Conservation (phyloP, 129 eudicot genomes). For the Glebionis coronaria region DNA sequence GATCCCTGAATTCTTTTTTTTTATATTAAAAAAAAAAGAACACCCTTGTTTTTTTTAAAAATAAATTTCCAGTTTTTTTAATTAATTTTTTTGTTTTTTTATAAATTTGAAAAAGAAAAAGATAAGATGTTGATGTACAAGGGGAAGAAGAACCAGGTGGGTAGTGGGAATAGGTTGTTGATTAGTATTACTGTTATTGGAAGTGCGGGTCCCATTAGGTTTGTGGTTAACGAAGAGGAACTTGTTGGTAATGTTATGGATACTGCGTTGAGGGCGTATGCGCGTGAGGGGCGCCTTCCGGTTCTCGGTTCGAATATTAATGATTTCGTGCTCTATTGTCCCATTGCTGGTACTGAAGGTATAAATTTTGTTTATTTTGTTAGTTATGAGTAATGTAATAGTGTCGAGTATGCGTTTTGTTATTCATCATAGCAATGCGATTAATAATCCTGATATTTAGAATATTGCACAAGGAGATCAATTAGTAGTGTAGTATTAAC, state of each 20-base stretch:
- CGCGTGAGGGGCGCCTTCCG: slow-evolving; percentile 80
- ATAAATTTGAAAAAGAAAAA: slow-evolving; percentile 12
- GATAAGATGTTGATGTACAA: slow-evolving; percentile 59
- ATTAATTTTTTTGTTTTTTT: slow-evolving; percentile 3
- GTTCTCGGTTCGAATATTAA: slow-evolving; percentile 71
- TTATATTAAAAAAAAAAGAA: background rate
- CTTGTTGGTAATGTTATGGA: slow-evolving; percentile 69
- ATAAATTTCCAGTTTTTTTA: background rate
- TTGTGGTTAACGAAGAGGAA: slow-evolving; percentile 76
- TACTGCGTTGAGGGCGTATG: slow-evolving; percentile 68
- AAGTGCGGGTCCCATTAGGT: slow-evolving; percentile 80
- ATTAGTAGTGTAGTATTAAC: too few relatives aligned
- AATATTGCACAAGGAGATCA: too few relatives aligned
- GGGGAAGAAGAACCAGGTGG: slow-evolving; percentile 62
- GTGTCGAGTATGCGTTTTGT: too few relatives aligned
- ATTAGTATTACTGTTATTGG: slow-evolving; percentile 72
- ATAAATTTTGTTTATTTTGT: background rate
- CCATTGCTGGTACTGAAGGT: slow-evolving; percentile 73
- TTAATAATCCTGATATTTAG: too few relatives aligned
- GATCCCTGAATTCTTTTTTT: slow-evolving; percentile 40
- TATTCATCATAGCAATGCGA: too few relatives aligned
- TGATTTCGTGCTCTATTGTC: slow-evolving; percentile 67
- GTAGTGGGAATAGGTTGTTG: slow-evolving; percentile 45
- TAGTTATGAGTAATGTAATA: background rate
- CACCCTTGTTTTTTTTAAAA: background rate